A percentile compares a stretch with the other conserved stretches of the same genome.
Conservation (phyloP, 1,284 basidiomycete species). For the Apiotrichum gamsii region DNA sequence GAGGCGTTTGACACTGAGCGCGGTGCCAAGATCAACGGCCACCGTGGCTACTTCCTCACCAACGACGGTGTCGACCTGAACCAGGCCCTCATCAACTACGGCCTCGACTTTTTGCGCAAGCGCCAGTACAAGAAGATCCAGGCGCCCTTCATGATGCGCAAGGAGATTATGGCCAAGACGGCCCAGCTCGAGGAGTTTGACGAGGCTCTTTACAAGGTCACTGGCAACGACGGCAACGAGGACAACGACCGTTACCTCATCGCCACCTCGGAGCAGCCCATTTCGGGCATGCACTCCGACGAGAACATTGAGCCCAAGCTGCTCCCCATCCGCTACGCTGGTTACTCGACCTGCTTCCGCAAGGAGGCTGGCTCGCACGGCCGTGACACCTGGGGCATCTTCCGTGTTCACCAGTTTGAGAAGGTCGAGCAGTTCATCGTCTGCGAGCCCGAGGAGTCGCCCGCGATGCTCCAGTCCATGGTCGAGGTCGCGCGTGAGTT, state of each 20-base stretch:
- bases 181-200: slow-evolving; percentile 97
- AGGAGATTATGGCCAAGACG: slow-evolving; percentile 93
- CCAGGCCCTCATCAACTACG: slow-evolving; percentile 92
- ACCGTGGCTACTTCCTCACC: slow-evolving; percentile 92
- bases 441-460: slow-evolving; percentile 87
- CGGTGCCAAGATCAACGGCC: slow-evolving; percentile 87
- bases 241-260: slow-evolving; percentile 99
- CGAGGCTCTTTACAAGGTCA: slow-evolving; percentile 95
- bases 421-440: slow-evolving; percentile 95
- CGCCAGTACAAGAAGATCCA: slow-evolving; percentile 88
- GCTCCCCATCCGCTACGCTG: slow-evolving; percentile 70
- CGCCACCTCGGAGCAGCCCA: slow-evolving; percentile 96
- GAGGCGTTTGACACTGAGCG: slow-evolving; percentile 96
- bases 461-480: slow-evolving; percentile 92
- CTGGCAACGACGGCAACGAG: slow-evolving; percentile 52
- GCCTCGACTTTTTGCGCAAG: slow-evolving; percentile 82
- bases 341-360: slow-evolving; percentile 90
- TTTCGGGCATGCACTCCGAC: slow-evolving; percentile 89
- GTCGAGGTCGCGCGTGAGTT: slow-evolving; percentile 82
- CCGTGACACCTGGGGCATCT: slow-evolving; percentile 98
- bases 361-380: slow-evolving; percentile 97
- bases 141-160: slow-evolving; percentile 98
- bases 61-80: slow-evolving; percentile 96
- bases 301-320: slow-evolving; percentile 96
- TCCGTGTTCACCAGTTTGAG: slow-evolving; percentile 99